Percentiles rank a stretch among this genome's conserved stretches.
These are phyloP conservation scores for Bullera alba DNA, from an alignment of 768 basidiomycete species.

Conservation along the genomic window DNA sequence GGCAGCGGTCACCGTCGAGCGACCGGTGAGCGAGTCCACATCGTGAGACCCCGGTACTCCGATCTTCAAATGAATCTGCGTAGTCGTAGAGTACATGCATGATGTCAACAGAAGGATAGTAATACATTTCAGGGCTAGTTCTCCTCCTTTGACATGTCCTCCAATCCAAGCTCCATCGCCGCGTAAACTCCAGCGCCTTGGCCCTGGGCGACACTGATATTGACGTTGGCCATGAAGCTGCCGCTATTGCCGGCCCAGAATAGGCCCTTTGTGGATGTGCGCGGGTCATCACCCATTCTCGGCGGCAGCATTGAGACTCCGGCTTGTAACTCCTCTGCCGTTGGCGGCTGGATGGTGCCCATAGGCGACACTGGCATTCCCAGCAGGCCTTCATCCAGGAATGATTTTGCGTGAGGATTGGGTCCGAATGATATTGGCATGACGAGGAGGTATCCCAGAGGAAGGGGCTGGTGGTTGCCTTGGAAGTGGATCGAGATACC, in stretches of 20 bases:
- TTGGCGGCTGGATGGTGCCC: constrained; percentile 3
- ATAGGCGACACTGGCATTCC: neutral
- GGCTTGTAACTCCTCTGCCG: neutral
- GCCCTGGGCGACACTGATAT: constrained; percentile 18
- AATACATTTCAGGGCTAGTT: neutral
- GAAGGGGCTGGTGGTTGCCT: constrained; percentile 1
- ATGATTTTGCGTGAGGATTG: constrained; percentile 2
- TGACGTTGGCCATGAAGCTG: constrained; percentile 16
- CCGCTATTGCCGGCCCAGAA: constrained; percentile 31
- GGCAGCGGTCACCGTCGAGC: too few relatives aligned
- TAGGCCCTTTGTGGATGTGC: constrained; percentile 13
- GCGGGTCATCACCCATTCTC: constrained; percentile 26
- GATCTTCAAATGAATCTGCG: too few relatives aligned
- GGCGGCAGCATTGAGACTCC: neutral
- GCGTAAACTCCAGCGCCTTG: constrained; percentile 14
- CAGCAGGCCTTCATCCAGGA: constrained; percentile 2
- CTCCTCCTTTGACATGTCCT: constrained; percentile 7
- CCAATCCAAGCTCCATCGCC: constrained; percentile 17
- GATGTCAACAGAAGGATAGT: too few relatives aligned
- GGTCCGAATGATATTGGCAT: constrained; percentile 12
- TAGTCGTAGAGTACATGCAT: too few relatives aligned
- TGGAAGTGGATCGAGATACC: constrained; percentile 8
- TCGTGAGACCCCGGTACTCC: too few relatives aligned
- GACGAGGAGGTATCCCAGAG: constrained; percentile 14
- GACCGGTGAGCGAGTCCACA: too few relatives aligned